phyloP scores from a whole-genome alignment of 495 filamentous ascomycete species.

The Penicillium chermesinum region DNA sequence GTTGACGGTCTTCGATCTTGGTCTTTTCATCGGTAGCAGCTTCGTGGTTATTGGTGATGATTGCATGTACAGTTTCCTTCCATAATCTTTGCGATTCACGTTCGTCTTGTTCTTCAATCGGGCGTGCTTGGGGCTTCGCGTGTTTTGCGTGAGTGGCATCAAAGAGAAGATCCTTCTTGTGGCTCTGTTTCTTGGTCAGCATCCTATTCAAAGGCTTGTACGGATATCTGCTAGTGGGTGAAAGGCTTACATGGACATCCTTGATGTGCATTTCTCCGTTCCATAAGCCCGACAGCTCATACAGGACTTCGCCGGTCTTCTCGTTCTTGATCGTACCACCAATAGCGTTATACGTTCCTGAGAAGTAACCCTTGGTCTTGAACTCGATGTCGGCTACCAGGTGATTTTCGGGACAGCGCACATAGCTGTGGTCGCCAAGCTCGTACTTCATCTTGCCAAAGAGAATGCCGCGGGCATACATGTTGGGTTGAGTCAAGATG shows the following conservation, averaged over 20 bases:
- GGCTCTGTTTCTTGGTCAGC: constrained; percentile 53
- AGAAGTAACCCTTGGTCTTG: constrained; percentile 97
- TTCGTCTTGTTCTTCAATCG: constrained; percentile 80
- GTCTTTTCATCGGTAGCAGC: constrained; percentile 92
- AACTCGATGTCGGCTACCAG: constrained; percentile 94
- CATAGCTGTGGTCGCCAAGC: constrained; percentile 90
- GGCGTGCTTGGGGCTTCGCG: constrained; percentile 67
- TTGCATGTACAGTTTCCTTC: constrained; percentile 70
- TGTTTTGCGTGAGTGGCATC: constrained; percentile 73
- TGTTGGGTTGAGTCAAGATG: constrained; percentile 93
- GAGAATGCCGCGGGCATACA: constrained; percentile 96
- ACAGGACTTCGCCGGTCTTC: constrained; percentile 76
- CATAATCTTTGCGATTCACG: constrained; percentile 88
- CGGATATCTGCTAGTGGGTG: not conserved
- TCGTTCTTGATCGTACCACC: constrained; percentile 89
- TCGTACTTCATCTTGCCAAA: constrained; percentile 99
- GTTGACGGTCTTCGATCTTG: constrained; percentile 85
- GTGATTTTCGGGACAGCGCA: constrained; percentile 83
- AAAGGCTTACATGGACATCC: constrained; percentile 61
- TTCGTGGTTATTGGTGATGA: constrained; percentile 81
- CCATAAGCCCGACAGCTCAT: constrained; percentile 89
- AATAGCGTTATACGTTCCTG: constrained; percentile 93
- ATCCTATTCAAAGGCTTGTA: too few relatives aligned
- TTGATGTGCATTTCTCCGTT: constrained; percentile 90
- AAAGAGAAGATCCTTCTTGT: constrained; percentile 84